Conservation (phyloP, 2,329 filamentous ascomycete species). For the Exutisphaerella laricina region DNA sequence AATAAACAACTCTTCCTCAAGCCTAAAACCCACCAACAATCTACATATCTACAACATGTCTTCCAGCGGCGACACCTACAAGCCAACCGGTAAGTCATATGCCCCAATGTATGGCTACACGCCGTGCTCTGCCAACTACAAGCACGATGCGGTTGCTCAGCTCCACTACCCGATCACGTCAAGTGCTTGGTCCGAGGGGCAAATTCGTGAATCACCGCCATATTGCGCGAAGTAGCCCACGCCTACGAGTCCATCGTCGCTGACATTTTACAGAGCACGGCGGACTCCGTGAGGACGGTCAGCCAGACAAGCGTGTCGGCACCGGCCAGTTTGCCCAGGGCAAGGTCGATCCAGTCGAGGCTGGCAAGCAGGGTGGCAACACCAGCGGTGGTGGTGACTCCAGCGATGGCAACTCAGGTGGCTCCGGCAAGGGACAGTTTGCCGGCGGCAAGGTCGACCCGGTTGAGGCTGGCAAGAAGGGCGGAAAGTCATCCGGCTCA, state of each 20-base stretch:
- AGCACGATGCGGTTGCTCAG: too few relatives aligned
- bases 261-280: slow-evolving; percentile 34
- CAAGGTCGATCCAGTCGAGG: slow-evolving; percentile 39
- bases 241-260: neutral
- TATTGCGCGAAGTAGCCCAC: too few relatives aligned
- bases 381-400: slow-evolving; percentile 16
- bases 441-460: slow-evolving; percentile 35
- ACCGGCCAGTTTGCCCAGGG: slow-evolving; percentile 41
- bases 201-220: too few relatives aligned
- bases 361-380: slow-evolving; percentile 38
- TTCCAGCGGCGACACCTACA: slow-evolving; percentile 34
- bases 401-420: slow-evolving; percentile 12
- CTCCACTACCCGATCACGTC: too few relatives aligned
- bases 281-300: slow-evolving; percentile 40
- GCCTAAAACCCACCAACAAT: slow-evolving; percentile 8
- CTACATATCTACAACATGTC: slow-evolving; percentile 12
- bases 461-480: slow-evolving; percentile 37
- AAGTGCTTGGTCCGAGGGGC: too few relatives aligned
- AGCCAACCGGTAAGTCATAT: slow-evolving; percentile 32
- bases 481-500: slow-evolving; percentile 33
- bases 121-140: too few relatives aligned
- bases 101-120: too few relatives aligned
- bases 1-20: neutral
- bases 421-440: slow-evolving; percentile 22
- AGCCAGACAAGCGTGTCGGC: slow-evolving; percentile 39